A percentile compares a stretch with the other conserved stretches of the same genome.
Conservation (phyloP, 2,329 filamentous ascomycete genomes). For the Venturia carpophila region DNA sequence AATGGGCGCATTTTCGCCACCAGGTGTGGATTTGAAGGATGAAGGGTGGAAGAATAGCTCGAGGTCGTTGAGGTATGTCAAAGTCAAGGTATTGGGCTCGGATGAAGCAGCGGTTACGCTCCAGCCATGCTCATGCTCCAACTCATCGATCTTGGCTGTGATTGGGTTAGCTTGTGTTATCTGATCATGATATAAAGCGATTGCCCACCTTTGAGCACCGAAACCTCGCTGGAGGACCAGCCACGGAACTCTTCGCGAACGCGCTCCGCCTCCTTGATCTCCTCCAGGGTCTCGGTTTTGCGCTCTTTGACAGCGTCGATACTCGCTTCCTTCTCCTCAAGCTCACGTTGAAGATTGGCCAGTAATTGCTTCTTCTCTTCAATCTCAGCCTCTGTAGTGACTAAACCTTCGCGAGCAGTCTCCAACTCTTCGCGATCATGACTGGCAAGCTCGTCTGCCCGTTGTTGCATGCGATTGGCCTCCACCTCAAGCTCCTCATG, state of each 20-base stretch:
- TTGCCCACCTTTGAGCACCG: slow-evolving; percentile 62
- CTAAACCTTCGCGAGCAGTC: slow-evolving; percentile 61
- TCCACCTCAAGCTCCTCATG: slow-evolving; percentile 57
- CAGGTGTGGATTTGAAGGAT: slow-evolving; percentile 44
- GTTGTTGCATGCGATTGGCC: slow-evolving; percentile 58
- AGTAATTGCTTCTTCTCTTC: slow-evolving; percentile 61
- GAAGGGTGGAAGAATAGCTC: slow-evolving; percentile 64
- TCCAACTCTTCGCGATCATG: slow-evolving; percentile 76
- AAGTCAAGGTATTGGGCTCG: slow-evolving; percentile 53
- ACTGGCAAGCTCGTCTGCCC: slow-evolving; percentile 66
- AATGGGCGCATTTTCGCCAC: slow-evolving; percentile 47
- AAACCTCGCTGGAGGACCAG: slow-evolving; percentile 78
- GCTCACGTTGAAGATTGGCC: slow-evolving; percentile 56
- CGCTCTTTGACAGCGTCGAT: slow-evolving; percentile 56
- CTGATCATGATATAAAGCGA: slow-evolving; percentile 1
- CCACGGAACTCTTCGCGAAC: slow-evolving; percentile 82
- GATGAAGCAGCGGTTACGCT: slow-evolving; percentile 56
- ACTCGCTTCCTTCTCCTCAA: slow-evolving; percentile 57
- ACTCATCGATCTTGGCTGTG: slow-evolving; percentile 53
- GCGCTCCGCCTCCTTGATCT: slow-evolving; percentile 76
- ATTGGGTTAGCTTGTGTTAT: slow-evolving; percentile 32
- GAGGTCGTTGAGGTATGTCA: slow-evolving; percentile 65
- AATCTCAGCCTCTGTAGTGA: slow-evolving; percentile 58
- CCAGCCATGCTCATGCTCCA: slow-evolving; percentile 66
- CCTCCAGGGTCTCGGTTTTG: slow-evolving; percentile 61